Base-by-base conservation (phyloP, 164 flowering plant species). In the Cinnamomum chago region DNA sequence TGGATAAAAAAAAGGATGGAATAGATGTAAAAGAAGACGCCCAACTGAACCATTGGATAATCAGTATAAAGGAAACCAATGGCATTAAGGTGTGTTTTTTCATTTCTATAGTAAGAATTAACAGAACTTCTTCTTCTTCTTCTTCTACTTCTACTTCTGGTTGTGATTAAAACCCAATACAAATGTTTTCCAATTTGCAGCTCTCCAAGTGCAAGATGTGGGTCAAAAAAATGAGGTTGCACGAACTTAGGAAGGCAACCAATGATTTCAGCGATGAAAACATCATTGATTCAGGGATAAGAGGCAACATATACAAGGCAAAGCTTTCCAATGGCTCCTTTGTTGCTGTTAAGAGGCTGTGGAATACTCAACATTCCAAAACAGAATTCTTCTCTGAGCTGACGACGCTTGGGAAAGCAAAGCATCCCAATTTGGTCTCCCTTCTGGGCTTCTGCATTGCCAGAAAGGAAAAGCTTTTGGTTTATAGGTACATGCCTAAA, bases 1-100 rank as follows among this genome's bases (percentile, higher is more conserved):
- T 75, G 50, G 55, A 69, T 25, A 68, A 24, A 75, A 80, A 64
- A 77, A 86, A 85, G 88, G 87, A 81, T 83, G 88, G 83, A 30
- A 33, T 25, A 15, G 20, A 5, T 14, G 35, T 67, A 20, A 28
- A 67, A 20, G 94, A 84, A 55, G 97, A 91, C 70, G 90, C 87
- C 35, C 86, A 88, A 72, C 93, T 88, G 65, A 91, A 95, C 72
- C 88, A 82, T 79, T 94, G 98, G 98, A 90, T 96, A 9, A 89
- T 77, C 83, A 83, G 77, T 74, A 78, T 90, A 5, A 86, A 85
- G 79, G 92, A 90, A 75, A 69, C 82, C 23, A 89, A 89, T 77
- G 85, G 76, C 76, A 83, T 88, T 65, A 86, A 94, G 97, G 97
- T 71, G 23, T 68, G 77, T 20, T 67, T 20, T 58, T 33, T 9